Base-by-base conservation (phyloP, 768 basidiomycete genomes). In the Tulasnella sp. region DNA sequence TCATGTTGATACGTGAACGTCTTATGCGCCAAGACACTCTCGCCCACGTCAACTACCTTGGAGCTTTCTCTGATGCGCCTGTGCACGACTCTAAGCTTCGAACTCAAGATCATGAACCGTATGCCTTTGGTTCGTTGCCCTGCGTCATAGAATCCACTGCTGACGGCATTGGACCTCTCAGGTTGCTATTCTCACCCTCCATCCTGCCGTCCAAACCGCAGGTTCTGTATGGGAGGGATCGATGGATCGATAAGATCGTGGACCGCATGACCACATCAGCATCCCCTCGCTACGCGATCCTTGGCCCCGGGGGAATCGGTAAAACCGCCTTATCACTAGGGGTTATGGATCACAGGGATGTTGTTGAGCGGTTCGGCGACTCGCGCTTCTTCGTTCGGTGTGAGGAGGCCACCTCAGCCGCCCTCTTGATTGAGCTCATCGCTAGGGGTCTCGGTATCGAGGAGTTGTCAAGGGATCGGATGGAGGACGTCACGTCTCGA, bases 271-370 rank as follows among this genome's bases (percentile, higher is more conserved):
- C n/a, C 27, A 25, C 30, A 2, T 5, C 24, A 25, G 51, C 49
- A 29, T 19, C 7, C 46, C 15, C 22, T 54, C 61, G 17, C 24
- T 51, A 51, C 53, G 64, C 59, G 46, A 61, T 69, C 52, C 61
- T 69, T 42, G 68, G 68, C 7, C 46, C 60, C 2, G 74, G 72
- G 2, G 74, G 74, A 15, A 73, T 73, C 63, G 73, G 74, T 11
- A 75, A 75, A 62, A 73, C 74, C 2, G 64, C 71, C 4, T 60
- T 70, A 29, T 71, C 74, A 2, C 65, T 73, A 5, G 69, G 70
- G 2, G 68, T 72, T 21, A 66, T 70, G 43, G 64, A 71, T 31
- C 60, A 68, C 29, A 25, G 58, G 21, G 45, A 52, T 10, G 57
- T 73, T 7, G 59, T 63, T 24, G 44, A 63, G 3, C 62, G 48